phyloP scores from a whole-genome alignment of 75 land plant genomes.

The Selaginella moellendorffii region DNA sequence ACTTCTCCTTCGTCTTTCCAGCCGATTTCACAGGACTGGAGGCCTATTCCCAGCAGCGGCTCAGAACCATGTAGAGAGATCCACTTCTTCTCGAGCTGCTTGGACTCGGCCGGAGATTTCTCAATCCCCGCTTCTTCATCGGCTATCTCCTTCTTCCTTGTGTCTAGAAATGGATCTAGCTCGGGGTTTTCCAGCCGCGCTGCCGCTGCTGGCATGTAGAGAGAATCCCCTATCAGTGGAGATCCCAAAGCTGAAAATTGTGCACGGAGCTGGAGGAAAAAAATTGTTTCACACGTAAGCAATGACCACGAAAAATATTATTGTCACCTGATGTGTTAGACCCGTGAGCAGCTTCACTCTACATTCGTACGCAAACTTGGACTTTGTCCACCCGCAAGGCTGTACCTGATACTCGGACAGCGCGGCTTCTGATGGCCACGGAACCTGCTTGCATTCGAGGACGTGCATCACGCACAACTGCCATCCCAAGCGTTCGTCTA shows the following conservation, averaged over 20 bases:
- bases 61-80: slow-evolving; percentile 57
- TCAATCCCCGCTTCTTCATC: slow-evolving; percentile 21
- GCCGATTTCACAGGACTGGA: slow-evolving; percentile 74
- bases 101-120: slow-evolving; percentile 8
- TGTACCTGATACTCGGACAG: slow-evolving; percentile 33
- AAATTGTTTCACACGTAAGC: neutral
- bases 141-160: slow-evolving; percentile 12
- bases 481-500: slow-evolving; percentile 31
- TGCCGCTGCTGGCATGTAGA: slow-evolving; percentile 74
- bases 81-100: slow-evolving; percentile 32
- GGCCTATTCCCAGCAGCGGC: slow-evolving; percentile 64
- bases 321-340: slow-evolving; percentile 80
- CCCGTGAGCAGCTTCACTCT: slow-evolving; percentile 76
- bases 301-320: neutral
- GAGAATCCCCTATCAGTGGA: slow-evolving; percentile 84
- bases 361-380: slow-evolving; percentile 61
- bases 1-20: slow-evolving; percentile 56
- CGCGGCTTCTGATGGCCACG: slow-evolving; percentile 48
- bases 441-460: slow-evolving; percentile 66
- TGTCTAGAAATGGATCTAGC: slow-evolving; percentile 44
- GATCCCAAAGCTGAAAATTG: slow-evolving; percentile 81
- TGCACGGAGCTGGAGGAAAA: slow-evolving; percentile 58
- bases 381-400: slow-evolving; percentile 54
- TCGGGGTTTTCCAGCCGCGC: slow-evolving; percentile 31
- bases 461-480: slow-evolving; percentile 66